Conservation (phyloP, 768 basidiomycete genomes). For the Suillus luteus region DNA sequence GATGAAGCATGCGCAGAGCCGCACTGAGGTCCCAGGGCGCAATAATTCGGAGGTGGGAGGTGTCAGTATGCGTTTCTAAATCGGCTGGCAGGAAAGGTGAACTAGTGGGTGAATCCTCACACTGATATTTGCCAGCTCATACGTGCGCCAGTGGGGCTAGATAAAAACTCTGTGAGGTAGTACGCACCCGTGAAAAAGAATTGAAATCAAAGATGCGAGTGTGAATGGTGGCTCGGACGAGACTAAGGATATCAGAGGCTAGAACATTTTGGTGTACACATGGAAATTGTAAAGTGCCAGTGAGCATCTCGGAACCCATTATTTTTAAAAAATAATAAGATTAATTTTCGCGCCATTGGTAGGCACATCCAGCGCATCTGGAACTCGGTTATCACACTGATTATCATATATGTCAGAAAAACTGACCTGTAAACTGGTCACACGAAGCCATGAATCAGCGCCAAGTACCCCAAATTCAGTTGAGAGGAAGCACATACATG, state of each 20-base stretch:
- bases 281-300: background rate
- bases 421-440: constrained; percentile 5
- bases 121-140: background rate
- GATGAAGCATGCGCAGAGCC: background rate
- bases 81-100: background rate
- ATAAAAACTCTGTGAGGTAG: background rate
- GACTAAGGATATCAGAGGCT: background rate
- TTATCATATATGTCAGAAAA: background rate
- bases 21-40: background rate
- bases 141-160: background rate
- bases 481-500: constrained; percentile 33
- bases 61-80: background rate
- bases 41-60: background rate
- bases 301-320: background rate
- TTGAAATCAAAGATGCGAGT: background rate
- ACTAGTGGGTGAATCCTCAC: background rate
- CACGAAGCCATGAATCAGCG: background rate
- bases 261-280: constrained; percentile 2
- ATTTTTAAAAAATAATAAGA: background rate
- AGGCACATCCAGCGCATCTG: constrained; percentile 63
- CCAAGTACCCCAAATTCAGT: background rate
- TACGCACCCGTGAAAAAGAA: background rate
- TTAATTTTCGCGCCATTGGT: constrained; percentile 73
- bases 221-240: background rate
- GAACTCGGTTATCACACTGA: constrained; percentile 11